Base-by-base conservation (phyloP, 2,329 filamentous ascomycete genomes). In the Hyphodiscus sp. region DNA sequence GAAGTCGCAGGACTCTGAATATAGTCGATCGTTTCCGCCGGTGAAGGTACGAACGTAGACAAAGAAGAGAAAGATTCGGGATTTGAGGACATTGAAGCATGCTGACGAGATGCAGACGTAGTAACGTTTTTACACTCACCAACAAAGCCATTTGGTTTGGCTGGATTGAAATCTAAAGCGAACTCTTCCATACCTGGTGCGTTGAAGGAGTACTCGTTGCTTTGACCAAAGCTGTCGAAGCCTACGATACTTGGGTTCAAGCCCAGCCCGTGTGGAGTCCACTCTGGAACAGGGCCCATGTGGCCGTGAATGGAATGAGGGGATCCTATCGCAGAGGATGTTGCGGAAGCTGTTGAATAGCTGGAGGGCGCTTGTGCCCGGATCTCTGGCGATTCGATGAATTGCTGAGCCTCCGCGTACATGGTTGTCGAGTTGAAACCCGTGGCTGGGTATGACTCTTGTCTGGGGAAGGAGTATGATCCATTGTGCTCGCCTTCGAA, bases 401-500 rank as follows among this genome's bases (percentile, higher is more conserved):
- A 44, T 44, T 66, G 63, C 49, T 63, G 63, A 42, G 59, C 57
- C 15, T 65, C 78, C 26, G 74, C 60, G 67, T 78, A 82, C 50
- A 80, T 63, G 11, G 70, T 57, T 30, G 71, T 64, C 23, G 71
- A 68, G 51, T 78, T 75, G 64, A 76, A 80, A 33, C 69, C 69
- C 55, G 78, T 72, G 16, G 71, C 61, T 46, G 73, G 68, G 63
- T 70, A 74, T 8, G 46, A 52, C 16, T 65, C 62, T 50, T 62
- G 60, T 41, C 69, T 60, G 47, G 65, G 56, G 47, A 62, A 63
- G 42, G 58, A 44, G 45, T 60, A 65, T 49, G 57, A n/a, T 55
- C 73, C 74, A 41, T 66, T 65, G 57, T 65, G 67, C 47, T 73
- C 77, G 54, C 72, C 69, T 49, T 78, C 74, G 55, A 76, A 74